Evolutionary conservation across 495 filamentous ascomycete genomes (phyloP).

Genomic region (Penicillium nucicola): DNA sequence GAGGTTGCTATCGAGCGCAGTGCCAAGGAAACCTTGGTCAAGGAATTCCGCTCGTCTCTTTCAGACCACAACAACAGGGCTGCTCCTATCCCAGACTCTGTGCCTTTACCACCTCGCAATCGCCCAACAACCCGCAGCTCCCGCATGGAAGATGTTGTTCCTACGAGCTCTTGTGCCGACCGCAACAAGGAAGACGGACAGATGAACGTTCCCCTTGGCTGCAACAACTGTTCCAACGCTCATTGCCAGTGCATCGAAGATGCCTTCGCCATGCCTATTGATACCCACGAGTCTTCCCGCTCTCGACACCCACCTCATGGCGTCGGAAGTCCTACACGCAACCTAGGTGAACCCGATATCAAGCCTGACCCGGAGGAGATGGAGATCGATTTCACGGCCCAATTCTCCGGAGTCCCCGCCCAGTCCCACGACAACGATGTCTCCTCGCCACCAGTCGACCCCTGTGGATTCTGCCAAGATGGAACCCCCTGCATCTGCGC

Average conservation of each 20-base stretch:
- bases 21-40: conserved; percentile 40
- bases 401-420: conserved; percentile 51
- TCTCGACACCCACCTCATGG: conserved; percentile 32
- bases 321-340: conserved; percentile 29
- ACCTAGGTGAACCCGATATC: conserved; percentile 36
- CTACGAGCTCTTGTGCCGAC: conserved; percentile 7
- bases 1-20: conserved; percentile 43
- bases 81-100: conserved; percentile 25
- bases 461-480: conserved; percentile 86
- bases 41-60: conserved; percentile 37
- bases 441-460: conserved; percentile 52
- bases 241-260: conserved; percentile 73
- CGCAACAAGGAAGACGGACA: conserved; percentile 15
- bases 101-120: conserved; percentile 29
- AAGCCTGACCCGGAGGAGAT: conserved; percentile 58
- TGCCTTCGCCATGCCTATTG: conserved; percentile 45
- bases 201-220: conserved; percentile 49
- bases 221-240: conserved; percentile 58
- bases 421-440: conserved; percentile 27
- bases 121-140: conserved; percentile 20
- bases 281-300: conserved; percentile 24
- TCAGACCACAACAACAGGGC: conserved; percentile 21
- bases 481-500: conserved; percentile 83
- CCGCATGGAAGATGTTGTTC: conserved; percentile 20
- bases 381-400: conserved; percentile 72